These are phyloP conservation scores for Aegle marmelos DNA, from an alignment of 345 rosid species.

Conservation along the genomic window DNA sequence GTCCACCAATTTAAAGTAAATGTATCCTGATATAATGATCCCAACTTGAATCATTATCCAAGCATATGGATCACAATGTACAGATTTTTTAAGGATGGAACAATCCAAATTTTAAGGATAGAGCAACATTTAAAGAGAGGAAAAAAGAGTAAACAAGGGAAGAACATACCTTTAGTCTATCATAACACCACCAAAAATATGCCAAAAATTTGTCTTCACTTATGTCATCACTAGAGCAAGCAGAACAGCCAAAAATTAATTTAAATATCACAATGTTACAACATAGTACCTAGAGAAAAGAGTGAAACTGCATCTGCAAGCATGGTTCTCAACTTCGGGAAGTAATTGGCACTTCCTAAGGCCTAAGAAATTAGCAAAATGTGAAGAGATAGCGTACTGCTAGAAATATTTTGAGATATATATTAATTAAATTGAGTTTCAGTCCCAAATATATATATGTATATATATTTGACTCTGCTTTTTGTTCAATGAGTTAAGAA, in stretches of 20 bases:
- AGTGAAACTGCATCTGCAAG: conserved; percentile 83
- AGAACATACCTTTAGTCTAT: conserved; percentile 68
- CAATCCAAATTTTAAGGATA: not conserved
- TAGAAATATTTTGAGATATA: not conserved
- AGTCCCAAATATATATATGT: no score
- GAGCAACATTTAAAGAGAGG: not conserved
- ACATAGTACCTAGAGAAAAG: conserved; percentile 48
- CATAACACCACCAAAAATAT: conserved; percentile 96
- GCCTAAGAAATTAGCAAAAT: not conserved
- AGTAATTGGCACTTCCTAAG: not conserved
- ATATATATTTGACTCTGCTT: not conserved
- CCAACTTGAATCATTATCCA: not conserved
- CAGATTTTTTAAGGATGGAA: not conserved
- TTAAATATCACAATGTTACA: not conserved
- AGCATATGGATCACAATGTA: not conserved
- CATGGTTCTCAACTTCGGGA: not conserved
- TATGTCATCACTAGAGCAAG: conserved; percentile 66
- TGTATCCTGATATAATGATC: not conserved
- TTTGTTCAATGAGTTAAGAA: not conserved
- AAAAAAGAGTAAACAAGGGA: not conserved
- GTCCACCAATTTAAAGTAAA: not conserved
- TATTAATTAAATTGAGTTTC: not conserved
- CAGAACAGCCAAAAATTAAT: conserved; percentile 10
- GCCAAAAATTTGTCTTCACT: conserved; percentile 79
- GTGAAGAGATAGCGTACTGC: not conserved